Percentiles rank a stretch among this genome's conserved stretches.
phyloP scores from a whole-genome alignment of 306 rosid species.

The Abrus pulchellus region DNA sequence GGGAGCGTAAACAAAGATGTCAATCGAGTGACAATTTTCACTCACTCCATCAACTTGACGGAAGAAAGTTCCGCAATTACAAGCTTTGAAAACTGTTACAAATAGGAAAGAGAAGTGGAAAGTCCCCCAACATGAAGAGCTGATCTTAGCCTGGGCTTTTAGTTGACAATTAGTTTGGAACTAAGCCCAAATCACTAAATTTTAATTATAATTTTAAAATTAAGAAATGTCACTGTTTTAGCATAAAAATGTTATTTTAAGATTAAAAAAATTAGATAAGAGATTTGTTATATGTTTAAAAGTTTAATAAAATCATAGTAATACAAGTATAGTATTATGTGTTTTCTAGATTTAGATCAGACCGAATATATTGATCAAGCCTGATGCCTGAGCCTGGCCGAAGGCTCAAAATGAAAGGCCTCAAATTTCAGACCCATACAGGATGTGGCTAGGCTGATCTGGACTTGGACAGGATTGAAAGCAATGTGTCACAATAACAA shows the following conservation, averaged over 20 bases:
- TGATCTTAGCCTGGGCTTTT: neutral
- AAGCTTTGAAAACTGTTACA: neutral
- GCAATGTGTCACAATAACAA: constrained; percentile 14
- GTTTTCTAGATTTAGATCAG: constrained; percentile 30
- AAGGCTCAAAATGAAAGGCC: constrained; percentile 23
- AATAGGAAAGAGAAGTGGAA: neutral
- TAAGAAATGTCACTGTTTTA: neutral
- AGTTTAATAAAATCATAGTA: neutral
- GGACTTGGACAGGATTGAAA: constrained; percentile 17
- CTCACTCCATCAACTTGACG: neutral
- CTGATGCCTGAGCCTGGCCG: constrained; percentile 30
- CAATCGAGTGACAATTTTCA: constrained; percentile 9
- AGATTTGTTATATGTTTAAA: constrained; percentile 3
- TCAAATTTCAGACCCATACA: constrained; percentile 25
- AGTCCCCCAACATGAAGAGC: neutral
- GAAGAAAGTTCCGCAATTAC: neutral
- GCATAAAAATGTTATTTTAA: neutral
- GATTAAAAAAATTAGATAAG: neutral
- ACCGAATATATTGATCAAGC: constrained; percentile 19
- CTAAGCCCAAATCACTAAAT: neutral
- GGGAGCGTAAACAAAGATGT: constrained; percentile 14
- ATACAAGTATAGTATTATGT: neutral
- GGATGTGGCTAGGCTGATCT: constrained; percentile 7
- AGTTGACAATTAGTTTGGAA: neutral
- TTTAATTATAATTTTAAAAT: neutral